Evolutionary conservation across 2,329 filamentous ascomycete genomes (phyloP).

Genomic region (Alternaria ethzedia): DNA sequence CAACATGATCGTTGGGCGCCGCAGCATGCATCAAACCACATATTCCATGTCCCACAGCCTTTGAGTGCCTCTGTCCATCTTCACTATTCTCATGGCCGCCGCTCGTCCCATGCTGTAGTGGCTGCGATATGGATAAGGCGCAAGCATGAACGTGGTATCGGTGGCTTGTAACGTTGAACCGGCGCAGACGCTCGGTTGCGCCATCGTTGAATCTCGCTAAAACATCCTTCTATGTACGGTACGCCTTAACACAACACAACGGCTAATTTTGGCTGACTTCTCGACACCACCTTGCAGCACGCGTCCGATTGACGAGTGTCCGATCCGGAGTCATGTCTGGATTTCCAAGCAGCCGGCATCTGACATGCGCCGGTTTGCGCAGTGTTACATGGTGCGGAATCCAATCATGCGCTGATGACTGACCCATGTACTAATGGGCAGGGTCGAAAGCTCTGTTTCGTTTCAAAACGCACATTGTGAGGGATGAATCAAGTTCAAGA

Average conservation of each 20-base stretch:
- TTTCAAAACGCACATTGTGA: conserved; percentile 13
- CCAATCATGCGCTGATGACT: background rate
- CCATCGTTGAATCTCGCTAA: conserved; percentile 8
- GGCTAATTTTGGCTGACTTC: conserved; percentile 2
- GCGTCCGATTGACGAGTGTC: conserved; percentile 8
- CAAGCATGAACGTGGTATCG: conserved; percentile 16
- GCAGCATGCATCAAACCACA: conserved; percentile 26
- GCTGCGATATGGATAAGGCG: conserved; percentile 6
- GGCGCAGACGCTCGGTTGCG: conserved; percentile 18
- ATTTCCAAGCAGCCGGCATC: conserved; percentile 6
- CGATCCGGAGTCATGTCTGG: conserved; percentile 6
- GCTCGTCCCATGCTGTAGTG: conserved; percentile 14
- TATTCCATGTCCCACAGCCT: conserved; percentile 12
- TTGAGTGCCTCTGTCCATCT: conserved; percentile 15
- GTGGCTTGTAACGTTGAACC: conserved; percentile 42
- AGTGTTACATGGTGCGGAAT: conserved; percentile 10
- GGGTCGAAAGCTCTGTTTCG: background rate
- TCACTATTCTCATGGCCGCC: conserved; percentile 13
- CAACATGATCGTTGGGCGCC: conserved; percentile 16
- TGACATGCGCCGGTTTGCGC: conserved; percentile 9
- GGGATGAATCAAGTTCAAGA: background rate
- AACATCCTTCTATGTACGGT: background rate
- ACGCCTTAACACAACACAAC: background rate
- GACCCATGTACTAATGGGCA: background rate
- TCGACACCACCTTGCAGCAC: conserved; percentile 7